Evolutionary conservation across 805 yeast species (phyloP), one percentile per base, ranked within the genome.

Genomic region (Metschnikowia kofuensis): DNA sequence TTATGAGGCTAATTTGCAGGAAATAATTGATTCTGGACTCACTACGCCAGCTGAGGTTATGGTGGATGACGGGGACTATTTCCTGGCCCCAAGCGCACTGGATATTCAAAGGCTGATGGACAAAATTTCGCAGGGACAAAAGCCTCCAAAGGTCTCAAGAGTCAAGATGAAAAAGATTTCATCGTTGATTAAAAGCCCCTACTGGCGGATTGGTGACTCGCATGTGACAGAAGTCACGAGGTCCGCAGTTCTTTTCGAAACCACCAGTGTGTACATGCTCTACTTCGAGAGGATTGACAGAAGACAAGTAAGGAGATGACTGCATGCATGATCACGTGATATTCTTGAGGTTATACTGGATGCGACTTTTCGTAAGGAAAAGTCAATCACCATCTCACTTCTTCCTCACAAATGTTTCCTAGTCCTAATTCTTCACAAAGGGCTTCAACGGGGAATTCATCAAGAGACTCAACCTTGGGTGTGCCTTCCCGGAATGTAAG

Each of bases 121-220:
- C 36, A 40, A 50, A 32, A 34, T 52, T 30, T 38, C 58, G 2
- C 44, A 49, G 14, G 48, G 42, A 40, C 49, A 45, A 53, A 42
- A 52, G 37, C 44, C 43, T 28, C 31, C 35, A 35, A 43, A 43
- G 32, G 43, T 47, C 11, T 42, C 56, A 27, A 60, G 66, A 54
- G 65, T 71, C 54, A 64, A 72, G 60, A 59, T 75, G 65, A 83
- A 78, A 59, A 83, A 78, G 57, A 68, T 85, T 10, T 78, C 82
- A 4, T 75, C 84, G 14, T 71, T 79, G 14, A 60, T 74, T 3
- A 81, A 80, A 48, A 68, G 77, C 39, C 90, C 92, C 15, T 87
- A 75, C 59, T 92, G 98, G 98, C 77, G 87, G 53, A 80, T 91
- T 32, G 88, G 95, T 52, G 98, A 94, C 66, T 74, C 87, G 2